Evolutionary conservation across 2,329 filamentous ascomycete genomes (phyloP), one percentile per base, ranked within the genome.

Genomic region (Sclerotinia spermophila): DNA sequence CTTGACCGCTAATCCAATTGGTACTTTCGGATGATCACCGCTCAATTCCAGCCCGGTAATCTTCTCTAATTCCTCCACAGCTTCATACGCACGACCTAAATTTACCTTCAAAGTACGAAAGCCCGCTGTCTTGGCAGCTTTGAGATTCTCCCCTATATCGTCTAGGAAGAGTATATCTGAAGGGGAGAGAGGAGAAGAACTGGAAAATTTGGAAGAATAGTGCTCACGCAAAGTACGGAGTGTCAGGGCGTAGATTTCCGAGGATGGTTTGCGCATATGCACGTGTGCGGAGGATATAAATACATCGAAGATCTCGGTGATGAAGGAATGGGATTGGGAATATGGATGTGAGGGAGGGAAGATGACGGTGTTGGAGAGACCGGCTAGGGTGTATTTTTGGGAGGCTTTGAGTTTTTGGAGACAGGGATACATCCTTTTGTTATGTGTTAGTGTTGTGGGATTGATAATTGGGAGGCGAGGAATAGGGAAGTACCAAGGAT

Each of bases 101-200:
- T 87, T 83, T 1, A 98, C 96, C 81, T 95, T 97, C 74, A 98
- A 86, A 0, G 95, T 98, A 70, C 85, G 82, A 80, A 98, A 90
- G 0, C 95, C 95, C 33, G 89, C 83, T 64, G 85, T 85, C 81
- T 85, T 92, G 1, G 89, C 96, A 59, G 86, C 90, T 83, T 94
- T 96, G 71, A 98, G 81, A 79, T 99, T 99, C 81, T 94, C 90
- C 2, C 96, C 96, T 79, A 99, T 92, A 77, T 92, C 90, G 80
- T 92, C 96, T 65, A 97, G 81, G 79, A 99, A 99, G 6, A 97
- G 81, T 59, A 97, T 84, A 69, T 97, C 93, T 0, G 82, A 82
- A 0, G 90, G 82, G 70, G 82, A 80, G 13, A 96, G 60, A 6
- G 82, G 82, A 64, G 82, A 82, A 62, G 68, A 24, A 27, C 44